Conservation (phyloP, 1,139 yeast genomes). For the Hansenula lynferdii region DNA sequence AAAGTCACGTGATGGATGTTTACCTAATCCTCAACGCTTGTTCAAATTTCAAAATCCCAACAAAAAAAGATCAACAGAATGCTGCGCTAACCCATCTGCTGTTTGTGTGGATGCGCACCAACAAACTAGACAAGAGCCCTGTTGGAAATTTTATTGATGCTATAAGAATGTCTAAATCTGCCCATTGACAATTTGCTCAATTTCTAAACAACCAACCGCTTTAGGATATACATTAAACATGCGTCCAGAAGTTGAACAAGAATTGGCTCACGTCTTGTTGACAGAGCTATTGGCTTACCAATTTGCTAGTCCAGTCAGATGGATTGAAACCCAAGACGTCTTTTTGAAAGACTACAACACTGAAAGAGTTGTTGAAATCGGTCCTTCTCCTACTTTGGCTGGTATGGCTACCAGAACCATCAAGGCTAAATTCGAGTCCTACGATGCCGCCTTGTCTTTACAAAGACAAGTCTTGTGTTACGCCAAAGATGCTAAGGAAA, state of each 20-base stretch:
- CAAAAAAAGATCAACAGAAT: not conserved
- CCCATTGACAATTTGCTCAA: not conserved
- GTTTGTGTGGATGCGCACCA: not conserved
- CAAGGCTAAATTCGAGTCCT: conserved; percentile 93
- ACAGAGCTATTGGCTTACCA: conserved; percentile 97
- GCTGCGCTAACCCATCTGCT: not conserved
- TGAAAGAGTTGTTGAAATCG: conserved; percentile 96
- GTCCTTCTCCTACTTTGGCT: conserved; percentile 97
- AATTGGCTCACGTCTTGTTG: conserved; percentile 87
- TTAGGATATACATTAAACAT: conserved; percentile 32
- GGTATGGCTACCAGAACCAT: conserved; percentile 98
- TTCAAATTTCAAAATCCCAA: not conserved
- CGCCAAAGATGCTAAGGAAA: conserved; percentile 93
- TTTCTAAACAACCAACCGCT: not conserved
- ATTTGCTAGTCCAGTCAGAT: conserved; percentile 98
- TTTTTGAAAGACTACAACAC: conserved; percentile 91
- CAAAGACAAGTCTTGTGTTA: conserved; percentile 97
- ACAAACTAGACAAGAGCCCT: not conserved
- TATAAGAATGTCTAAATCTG: too few species aligned
- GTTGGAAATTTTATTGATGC: too few species aligned
- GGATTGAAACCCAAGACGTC: conserved; percentile 99
- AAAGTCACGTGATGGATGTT: too few species aligned
- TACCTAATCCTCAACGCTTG: too few species aligned
- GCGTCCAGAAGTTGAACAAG: conserved; percentile 99
- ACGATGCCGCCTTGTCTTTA: conserved; percentile 94